Percentiles rank a stretch among this genome's conserved stretches.
phyloP scores from a whole-genome alignment of 2,329 filamentous ascomycete genomes.

The Meredithiella fracta region DNA sequence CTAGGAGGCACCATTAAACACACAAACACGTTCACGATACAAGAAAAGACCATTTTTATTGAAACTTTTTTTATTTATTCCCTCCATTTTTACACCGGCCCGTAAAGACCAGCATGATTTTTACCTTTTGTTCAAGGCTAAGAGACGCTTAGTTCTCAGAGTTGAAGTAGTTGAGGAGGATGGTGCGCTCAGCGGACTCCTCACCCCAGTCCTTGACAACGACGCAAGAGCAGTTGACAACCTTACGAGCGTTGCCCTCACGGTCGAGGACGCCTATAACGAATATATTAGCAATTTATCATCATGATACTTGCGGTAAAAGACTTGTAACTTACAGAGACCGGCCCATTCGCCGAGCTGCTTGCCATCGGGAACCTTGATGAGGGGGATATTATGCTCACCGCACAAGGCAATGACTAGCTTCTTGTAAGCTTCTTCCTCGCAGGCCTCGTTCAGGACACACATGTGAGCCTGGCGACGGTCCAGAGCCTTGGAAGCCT shows the following conservation, averaged over 20 bases:
- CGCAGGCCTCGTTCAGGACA: slow-evolving; percentile 98
- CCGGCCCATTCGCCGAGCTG: slow-evolving; percentile 99
- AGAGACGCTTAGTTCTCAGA: slow-evolving; percentile 48
- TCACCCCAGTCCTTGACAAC: slow-evolving; percentile 99
- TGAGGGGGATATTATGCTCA: slow-evolving; percentile 99
- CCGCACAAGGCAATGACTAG: slow-evolving; percentile 95
- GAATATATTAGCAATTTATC: slow-evolving; percentile 20
- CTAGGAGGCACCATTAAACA: no score
- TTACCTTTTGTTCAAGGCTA: slow-evolving; percentile 26
- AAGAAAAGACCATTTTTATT: neutral
- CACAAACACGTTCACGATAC: no score
- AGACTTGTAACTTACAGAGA: slow-evolving; percentile 59
- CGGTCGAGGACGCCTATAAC: slow-evolving; percentile 81
- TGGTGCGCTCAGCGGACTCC: slow-evolving; percentile 96
- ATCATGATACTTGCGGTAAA: neutral
- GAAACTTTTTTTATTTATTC: slow-evolving; percentile 10
- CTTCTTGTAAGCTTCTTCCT: slow-evolving; percentile 99
- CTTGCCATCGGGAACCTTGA: slow-evolving; percentile 99
- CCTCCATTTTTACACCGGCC: slow-evolving; percentile 17
- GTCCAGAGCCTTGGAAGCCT: slow-evolving; percentile 97
- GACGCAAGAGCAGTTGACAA: slow-evolving; percentile 99
- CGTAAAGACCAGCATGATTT: slow-evolving; percentile 15
- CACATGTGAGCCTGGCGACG: slow-evolving; percentile 99
- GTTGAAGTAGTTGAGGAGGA: slow-evolving; percentile 99
- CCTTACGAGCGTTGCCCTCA: slow-evolving; percentile 98